Evolutionary conservation across 2,329 filamentous ascomycete genomes (phyloP).

Genomic region (Colletotrichum navitas): DNA sequence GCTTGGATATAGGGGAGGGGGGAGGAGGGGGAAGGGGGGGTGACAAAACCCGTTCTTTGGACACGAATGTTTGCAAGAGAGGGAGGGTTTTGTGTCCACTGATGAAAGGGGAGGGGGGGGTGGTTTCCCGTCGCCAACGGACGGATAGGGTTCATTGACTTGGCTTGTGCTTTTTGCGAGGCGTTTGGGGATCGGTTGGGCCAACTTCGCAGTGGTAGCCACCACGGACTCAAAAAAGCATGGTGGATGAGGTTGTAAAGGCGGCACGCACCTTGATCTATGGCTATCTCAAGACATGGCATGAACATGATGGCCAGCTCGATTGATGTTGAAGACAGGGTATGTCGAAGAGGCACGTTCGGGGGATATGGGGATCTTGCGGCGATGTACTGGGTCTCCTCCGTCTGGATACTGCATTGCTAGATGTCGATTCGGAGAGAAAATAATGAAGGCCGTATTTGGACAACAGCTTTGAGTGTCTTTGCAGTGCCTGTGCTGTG

Average conservation of each 20-base stretch:
- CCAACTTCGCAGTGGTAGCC: not conserved
- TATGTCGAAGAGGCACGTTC: not conserved
- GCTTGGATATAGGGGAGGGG: not conserved
- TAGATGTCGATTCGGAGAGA: not conserved
- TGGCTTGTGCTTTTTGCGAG: constrained; percentile 15
- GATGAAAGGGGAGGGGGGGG: too few relatives aligned
- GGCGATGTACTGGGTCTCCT: not conserved
- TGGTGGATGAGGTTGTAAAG: not conserved
- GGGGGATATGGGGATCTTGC: not conserved
- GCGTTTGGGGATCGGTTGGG: constrained; percentile 11
- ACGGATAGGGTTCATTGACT: not conserved
- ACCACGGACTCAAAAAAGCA: not conserved
- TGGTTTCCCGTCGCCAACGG: not conserved
- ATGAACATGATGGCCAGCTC: not conserved
- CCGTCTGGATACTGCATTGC: not conserved
- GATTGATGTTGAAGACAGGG: not conserved
- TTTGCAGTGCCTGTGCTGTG: not conserved
- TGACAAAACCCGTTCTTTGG: not conserved
- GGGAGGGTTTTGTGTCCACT: not conserved
- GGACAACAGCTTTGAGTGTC: not conserved
- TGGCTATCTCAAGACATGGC: not conserved
- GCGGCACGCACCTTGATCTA: not conserved
- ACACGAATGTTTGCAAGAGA: not conserved
- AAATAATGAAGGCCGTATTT: not conserved
- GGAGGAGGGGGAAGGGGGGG: too few relatives aligned